phyloP scores from a whole-genome alignment of 1,139 yeast genomes.

The Pneumocystis sp. region DNA sequence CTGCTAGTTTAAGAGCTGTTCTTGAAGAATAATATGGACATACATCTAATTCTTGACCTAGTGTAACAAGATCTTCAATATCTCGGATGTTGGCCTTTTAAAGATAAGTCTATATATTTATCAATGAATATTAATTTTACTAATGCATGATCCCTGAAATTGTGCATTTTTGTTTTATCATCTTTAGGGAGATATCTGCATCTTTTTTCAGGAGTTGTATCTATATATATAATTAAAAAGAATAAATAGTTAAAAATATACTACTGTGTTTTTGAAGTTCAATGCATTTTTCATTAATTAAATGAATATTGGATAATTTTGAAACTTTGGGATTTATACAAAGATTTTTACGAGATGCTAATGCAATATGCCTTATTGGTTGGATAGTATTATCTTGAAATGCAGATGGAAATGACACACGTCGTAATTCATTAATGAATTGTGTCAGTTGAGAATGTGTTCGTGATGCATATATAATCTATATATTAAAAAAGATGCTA shows the following conservation, averaged over 20 bases:
- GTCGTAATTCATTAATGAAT: conserved; percentile 54
- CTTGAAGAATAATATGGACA: conserved; percentile 81
- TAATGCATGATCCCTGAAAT: not conserved
- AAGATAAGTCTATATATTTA: not conserved
- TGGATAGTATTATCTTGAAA: conserved; percentile 30
- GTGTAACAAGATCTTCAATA: conserved; percentile 57
- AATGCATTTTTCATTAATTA: conserved; percentile 67
- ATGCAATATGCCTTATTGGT: conserved; percentile 30
- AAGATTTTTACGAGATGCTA: conserved; percentile 74
- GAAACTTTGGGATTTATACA: conserved; percentile 59
- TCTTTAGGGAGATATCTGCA: conserved; percentile 40
- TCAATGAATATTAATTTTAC: not conserved
- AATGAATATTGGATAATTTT: conserved; percentile 33
- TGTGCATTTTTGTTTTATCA: not conserved
- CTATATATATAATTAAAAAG: not conserved
- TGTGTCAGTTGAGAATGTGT: conserved; percentile 85
- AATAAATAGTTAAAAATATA: not conserved
- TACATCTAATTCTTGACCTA: conserved; percentile 43
- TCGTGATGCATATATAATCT: conserved; percentile 57
- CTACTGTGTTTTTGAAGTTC: conserved; percentile 41
- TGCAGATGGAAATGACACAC: conserved; percentile 47
- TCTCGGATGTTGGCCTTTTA: conserved; percentile 44
- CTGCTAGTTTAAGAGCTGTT: conserved; percentile 41
- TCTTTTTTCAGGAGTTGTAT: conserved; percentile 21
- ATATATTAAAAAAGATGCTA: not conserved